Evolutionary conservation across 257 asterid species (phyloP).

Genomic region (Capsicum baccatum): DNA sequence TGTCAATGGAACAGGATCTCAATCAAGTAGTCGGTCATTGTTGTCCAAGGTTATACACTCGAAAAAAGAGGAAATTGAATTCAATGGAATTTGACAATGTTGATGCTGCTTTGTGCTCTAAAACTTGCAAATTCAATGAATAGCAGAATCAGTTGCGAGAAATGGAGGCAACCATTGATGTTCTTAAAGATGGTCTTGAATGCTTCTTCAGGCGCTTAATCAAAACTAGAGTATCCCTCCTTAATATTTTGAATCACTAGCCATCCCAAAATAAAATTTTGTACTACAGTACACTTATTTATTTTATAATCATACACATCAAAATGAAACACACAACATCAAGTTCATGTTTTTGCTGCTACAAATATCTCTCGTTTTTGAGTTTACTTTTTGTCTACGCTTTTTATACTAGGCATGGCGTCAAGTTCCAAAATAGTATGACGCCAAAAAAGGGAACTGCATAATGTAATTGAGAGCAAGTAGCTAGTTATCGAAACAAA

Average conservation of each 20-base stretch:
- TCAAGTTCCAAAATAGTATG: too few species aligned
- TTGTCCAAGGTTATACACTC: slow-evolving; percentile 42
- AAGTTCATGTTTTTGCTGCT: too few species aligned
- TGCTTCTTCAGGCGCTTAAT: slow-evolving; percentile 44
- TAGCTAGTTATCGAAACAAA: too few species aligned
- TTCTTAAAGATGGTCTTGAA: slow-evolving; percentile 44
- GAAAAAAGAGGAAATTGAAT: slow-evolving; percentile 34
- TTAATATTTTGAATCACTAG: slow-evolving; percentile 44
- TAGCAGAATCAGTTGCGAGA: slow-evolving; percentile 36
- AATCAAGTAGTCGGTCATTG: slow-evolving; percentile 42
- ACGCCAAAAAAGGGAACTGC: too few species aligned
- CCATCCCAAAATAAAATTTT: neutral
- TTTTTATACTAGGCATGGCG: too few species aligned
- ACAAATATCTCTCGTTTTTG: too few species aligned
- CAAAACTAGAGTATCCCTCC: slow-evolving; percentile 49
- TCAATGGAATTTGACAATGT: slow-evolving; percentile 45
- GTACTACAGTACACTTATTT: neutral
- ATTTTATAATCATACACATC: too few species aligned
- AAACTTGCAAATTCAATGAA: slow-evolving; percentile 23
- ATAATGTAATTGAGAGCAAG: too few species aligned
- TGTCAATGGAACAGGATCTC: slow-evolving; percentile 34
- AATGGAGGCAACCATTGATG: slow-evolving; percentile 42
- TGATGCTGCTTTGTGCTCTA: slow-evolving; percentile 34
- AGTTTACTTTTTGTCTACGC: too few species aligned
- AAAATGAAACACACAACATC: too few species aligned